Evolutionary conservation across 208 protist species (phyloP).

Genomic region (Trichomonas gallinae): DNA sequence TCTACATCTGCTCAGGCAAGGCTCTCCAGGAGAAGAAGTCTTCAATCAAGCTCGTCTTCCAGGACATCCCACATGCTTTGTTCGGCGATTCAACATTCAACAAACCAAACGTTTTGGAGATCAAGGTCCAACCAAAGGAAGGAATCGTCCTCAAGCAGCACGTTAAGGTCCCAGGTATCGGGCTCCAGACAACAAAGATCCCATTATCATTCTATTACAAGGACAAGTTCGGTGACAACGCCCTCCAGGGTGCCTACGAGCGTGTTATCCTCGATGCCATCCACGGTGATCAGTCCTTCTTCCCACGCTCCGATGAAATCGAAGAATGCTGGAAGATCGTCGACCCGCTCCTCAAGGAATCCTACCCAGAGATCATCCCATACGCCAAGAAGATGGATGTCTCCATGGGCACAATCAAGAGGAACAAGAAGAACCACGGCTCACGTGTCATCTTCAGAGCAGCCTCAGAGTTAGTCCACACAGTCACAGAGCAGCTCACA

Average conservation of each 20-base stretch:
- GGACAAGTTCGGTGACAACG: slow-evolving; percentile 31
- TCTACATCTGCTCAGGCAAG: slow-evolving; percentile 70
- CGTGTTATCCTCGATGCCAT: neutral
- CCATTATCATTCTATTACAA: slow-evolving; percentile 54
- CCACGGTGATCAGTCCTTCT: slow-evolving; percentile 19
- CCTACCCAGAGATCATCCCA: neutral
- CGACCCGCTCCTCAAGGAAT: neutral
- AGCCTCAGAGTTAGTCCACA: neutral
- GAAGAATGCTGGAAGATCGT: neutral
- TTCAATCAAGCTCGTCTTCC: slow-evolving; percentile 54
- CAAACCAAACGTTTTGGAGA: slow-evolving; percentile 55
- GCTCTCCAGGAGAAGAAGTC: slow-evolving; percentile 36
- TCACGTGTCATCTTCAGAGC: neutral
- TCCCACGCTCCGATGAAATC: neutral
- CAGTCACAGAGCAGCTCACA: neutral
- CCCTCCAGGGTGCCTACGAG: neutral
- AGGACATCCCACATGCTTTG: slow-evolving; percentile 37
- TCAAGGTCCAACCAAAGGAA: slow-evolving; percentile 56
- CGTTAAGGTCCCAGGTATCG: slow-evolving; percentile 45
- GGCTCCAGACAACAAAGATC: slow-evolving; percentile 30
- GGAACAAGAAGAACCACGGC: neutral
- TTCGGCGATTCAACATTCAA: slow-evolving; percentile 34
- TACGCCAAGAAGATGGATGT: neutral
- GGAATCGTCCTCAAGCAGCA: slow-evolving; percentile 54
- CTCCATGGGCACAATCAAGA: neutral